Evolutionary conservation across 345 rosid species (phyloP).

Genomic region (Moringa oleifera): DNA sequence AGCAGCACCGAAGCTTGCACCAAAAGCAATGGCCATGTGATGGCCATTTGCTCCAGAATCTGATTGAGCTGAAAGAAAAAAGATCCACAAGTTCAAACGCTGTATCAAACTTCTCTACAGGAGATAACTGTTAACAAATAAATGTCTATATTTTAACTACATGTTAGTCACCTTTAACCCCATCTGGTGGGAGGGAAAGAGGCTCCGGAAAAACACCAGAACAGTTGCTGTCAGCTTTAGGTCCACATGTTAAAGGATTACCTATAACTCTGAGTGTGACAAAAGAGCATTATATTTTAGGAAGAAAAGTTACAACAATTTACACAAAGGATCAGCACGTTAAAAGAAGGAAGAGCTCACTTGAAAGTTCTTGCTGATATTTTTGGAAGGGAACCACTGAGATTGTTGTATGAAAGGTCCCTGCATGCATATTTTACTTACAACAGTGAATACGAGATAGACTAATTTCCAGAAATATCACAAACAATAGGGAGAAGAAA

Average conservation of each 20-base stretch:
- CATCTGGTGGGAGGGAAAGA: slow-evolving; percentile 82
- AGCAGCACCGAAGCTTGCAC: slow-evolving; percentile 81
- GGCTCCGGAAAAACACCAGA: slow-evolving; percentile 91
- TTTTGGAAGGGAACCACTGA: slow-evolving; percentile 90
- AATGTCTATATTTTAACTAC: not conserved
- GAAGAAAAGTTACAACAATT: not conserved
- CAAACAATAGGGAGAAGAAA: not conserved
- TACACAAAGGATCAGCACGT: slow-evolving; percentile 1
- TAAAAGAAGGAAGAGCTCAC: slow-evolving; percentile 37
- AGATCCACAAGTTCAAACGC: slow-evolving; percentile 10
- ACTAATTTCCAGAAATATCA: not conserved
- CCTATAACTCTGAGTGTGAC: slow-evolving; percentile 60
- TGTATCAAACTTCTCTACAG: not conserved
- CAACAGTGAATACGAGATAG: not conserved
- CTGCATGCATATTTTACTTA: slow-evolving; percentile 33
- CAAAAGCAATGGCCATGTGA: slow-evolving; percentile 74
- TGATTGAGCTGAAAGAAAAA: slow-evolving; percentile 39
- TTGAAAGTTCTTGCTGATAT: slow-evolving; percentile 90
- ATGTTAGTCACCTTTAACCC: slow-evolving; percentile 37
- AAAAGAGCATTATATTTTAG: slow-evolving; percentile 15
- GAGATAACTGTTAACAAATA: not conserved
- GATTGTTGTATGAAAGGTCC: slow-evolving; percentile 89
- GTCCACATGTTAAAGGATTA: slow-evolving; percentile 81
- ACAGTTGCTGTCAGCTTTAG: slow-evolving; percentile 59
- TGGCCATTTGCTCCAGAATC: slow-evolving; percentile 50